Evolutionary conservation across 1,139 yeast species (phyloP).

Genomic region (Keqinozyma sinolaborantium): DNA sequence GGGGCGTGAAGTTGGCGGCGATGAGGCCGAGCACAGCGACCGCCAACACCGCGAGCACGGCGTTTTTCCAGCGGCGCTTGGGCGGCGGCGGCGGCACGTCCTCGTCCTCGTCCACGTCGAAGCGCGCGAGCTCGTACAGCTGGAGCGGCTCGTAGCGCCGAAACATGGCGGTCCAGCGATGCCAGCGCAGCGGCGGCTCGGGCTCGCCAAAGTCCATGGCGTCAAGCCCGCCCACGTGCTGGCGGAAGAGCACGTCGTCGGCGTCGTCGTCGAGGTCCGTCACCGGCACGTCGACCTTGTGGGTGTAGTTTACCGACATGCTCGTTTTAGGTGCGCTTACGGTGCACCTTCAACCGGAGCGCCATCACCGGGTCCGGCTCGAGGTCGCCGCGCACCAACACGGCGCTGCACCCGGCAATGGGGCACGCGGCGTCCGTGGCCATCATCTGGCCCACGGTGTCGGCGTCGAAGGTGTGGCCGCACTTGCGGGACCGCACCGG

Average conservation of each 20-base stretch:
- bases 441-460: constrained; percentile 34
- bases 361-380: constrained; percentile 46
- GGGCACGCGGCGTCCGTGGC: constrained; percentile 34
- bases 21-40: constrained; percentile 3
- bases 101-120: constrained; percentile 5
- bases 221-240: constrained; percentile 10
- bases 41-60: constrained; percentile 2
- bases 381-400: constrained; percentile 25
- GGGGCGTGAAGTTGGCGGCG: constrained; percentile 3
- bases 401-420: constrained; percentile 42
- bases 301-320: constrained; percentile 18
- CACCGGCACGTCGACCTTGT: constrained; percentile 53
- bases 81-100: not conserved
- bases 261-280: constrained; percentile 54
- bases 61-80: constrained; percentile 1
- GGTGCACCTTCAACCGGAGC: constrained; percentile 42
- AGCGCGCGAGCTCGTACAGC: constrained; percentile 10
- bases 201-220: constrained; percentile 9
- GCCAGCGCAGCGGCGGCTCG: constrained; percentile 2
- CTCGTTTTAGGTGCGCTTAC: constrained; percentile 1
- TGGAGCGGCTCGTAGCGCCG: constrained; percentile 6
- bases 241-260: constrained; percentile 37
- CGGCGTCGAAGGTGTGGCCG: constrained; percentile 58
- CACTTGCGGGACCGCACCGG: constrained; percentile 57
- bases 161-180: constrained; percentile 7